Evolutionary conservation across 176 grass and related monocot species (phyloP).

Genomic region (Pontederia crassipes): DNA sequence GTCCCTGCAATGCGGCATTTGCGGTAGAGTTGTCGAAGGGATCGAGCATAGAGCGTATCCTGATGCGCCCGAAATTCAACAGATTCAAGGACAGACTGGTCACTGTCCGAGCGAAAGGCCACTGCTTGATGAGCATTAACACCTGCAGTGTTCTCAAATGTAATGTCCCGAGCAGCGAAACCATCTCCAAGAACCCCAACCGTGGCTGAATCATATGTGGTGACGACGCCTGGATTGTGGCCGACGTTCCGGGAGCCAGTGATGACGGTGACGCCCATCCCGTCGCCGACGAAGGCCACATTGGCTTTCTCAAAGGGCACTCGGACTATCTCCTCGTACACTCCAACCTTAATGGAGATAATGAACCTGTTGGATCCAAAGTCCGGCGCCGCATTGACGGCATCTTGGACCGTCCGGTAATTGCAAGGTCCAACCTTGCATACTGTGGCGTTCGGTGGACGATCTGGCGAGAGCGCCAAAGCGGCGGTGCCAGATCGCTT

Average conservation of each 20-base stretch:
- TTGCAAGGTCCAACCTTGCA: conserved; percentile 37
- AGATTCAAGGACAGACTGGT: conserved; percentile 59
- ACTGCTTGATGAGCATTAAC: conserved; percentile 61
- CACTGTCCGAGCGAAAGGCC: conserved; percentile 63
- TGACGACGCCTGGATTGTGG: conserved; percentile 37
- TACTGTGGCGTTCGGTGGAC: conserved; percentile 33
- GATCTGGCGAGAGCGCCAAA: conserved; percentile 26
- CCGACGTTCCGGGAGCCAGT: conserved; percentile 29
- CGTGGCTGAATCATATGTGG: conserved; percentile 43
- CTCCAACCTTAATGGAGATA: conserved; percentile 36
- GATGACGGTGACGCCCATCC: conserved; percentile 53
- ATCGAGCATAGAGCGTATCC: conserved; percentile 68
- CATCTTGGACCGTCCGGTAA: conserved; percentile 38
- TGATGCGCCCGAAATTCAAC: conserved; percentile 73
- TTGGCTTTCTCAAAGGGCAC: conserved; percentile 56
- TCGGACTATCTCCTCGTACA: conserved; percentile 47
- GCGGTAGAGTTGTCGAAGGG: conserved; percentile 63
- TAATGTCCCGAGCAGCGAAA: conserved; percentile 50
- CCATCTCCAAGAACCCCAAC: conserved; percentile 47
- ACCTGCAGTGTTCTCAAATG: conserved; percentile 58
- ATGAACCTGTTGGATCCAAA: conserved; percentile 21
- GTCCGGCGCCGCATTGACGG: conserved; percentile 39
- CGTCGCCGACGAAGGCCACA: conserved; percentile 44
- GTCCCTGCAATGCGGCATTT: conserved; percentile 51
- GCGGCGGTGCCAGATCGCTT: neutral